Conservation (phyloP, 768 basidiomycete genomes). For the Russula olivacea region DNA sequence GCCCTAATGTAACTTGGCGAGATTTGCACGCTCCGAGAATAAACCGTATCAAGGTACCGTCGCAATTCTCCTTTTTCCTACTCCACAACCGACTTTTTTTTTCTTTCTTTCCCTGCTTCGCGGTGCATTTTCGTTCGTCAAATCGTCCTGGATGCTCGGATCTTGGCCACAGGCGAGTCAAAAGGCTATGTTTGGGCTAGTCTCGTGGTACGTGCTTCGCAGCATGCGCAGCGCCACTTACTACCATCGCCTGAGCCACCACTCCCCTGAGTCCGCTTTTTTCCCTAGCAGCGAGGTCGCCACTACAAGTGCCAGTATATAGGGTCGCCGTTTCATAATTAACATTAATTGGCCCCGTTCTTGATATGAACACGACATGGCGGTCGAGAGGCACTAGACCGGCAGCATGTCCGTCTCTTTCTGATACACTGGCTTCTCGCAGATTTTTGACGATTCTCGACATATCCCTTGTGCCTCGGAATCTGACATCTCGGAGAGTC, state of each 20-base stretch:
- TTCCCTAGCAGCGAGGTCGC: neutral
- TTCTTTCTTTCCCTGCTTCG: neutral
- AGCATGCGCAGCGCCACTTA: neutral
- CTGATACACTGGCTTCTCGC: neutral
- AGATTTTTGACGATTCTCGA: slow-evolving; percentile 8
- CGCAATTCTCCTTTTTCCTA: too few species aligned
- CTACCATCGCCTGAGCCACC: neutral
- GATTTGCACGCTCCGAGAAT: neutral
- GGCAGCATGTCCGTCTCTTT: neutral
- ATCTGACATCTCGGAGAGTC: neutral
- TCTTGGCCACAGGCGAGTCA: neutral
- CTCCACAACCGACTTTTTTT: neutral
- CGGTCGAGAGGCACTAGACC: neutral
- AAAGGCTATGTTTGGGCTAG: neutral
- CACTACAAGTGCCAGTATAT: neutral
- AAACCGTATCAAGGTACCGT: neutral
- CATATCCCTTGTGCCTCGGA: slow-evolving; percentile 12
- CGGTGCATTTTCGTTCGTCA: neutral
- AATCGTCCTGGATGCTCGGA: slow-evolving; percentile 18
- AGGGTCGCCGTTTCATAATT: neutral
- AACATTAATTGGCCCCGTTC: neutral
- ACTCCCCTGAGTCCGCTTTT: neutral
- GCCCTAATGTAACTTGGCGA: too few species aligned
- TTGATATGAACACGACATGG: neutral
- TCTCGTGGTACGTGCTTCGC: slow-evolving; percentile 3